Conservation (phyloP, 2,329 filamentous ascomycete genomes). For the Nothomitra cinnamomea region DNA sequence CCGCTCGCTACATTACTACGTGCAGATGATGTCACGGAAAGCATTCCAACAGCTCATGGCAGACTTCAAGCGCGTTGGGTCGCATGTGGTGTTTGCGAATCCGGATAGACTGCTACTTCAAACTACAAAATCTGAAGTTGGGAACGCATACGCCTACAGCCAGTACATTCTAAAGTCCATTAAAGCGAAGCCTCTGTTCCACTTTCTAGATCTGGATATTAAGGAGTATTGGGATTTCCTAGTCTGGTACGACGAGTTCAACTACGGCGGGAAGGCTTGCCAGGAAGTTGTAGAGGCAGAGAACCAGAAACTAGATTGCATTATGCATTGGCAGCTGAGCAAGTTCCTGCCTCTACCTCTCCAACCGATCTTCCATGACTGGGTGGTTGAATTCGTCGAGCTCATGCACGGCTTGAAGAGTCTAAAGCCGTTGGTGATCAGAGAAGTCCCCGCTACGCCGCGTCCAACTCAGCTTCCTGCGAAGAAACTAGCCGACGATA, state of each 20-base stretch:
- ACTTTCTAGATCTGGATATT: conserved; percentile 92
- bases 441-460: conserved; percentile 31
- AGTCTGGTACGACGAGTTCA: conserved; percentile 97
- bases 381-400: conserved; percentile 88
- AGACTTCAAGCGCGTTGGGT: conserved; percentile 88
- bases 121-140: conserved; percentile 90
- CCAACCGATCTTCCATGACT: conserved; percentile 74
- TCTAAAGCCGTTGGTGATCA: conserved; percentile 30
- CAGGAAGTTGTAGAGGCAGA: conserved; percentile 60
- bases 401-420: conserved; percentile 82
- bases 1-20: conserved; percentile 83
- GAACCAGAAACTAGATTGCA: conserved; percentile 66
- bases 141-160: conserved; percentile 90
- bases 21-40: conserved; percentile 97
- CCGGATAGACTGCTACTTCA: conserved; percentile 79
- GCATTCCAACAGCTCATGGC: conserved; percentile 94
- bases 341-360: conserved; percentile 70
- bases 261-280: conserved; percentile 91
- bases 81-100: conserved; percentile 88
- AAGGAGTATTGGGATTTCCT: conserved; percentile 99
- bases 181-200: conserved; percentile 84
- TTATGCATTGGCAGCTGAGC: conserved; percentile 97
- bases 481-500: conserved; percentile 37
- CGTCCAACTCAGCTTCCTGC: conserved; percentile 44
- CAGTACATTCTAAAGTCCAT: conserved; percentile 98